phyloP scores from a whole-genome alignment of 2,329 filamentous ascomycete species.

The Alternaria gansuensis region DNA sequence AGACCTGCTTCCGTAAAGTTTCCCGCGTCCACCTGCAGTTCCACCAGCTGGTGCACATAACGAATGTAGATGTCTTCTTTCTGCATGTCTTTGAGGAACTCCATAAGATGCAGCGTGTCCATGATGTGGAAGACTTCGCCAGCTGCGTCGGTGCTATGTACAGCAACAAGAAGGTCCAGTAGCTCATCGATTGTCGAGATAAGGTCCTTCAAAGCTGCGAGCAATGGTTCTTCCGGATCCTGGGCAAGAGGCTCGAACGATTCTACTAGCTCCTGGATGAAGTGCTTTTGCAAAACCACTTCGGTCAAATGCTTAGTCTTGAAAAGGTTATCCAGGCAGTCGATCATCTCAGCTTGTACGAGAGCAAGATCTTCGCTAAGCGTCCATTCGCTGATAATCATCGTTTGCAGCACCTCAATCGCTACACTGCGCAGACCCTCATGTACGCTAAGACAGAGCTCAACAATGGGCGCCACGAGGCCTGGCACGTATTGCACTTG shows the following conservation, averaged over 20 bases:
- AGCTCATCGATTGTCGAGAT: slow-evolving; percentile 89
- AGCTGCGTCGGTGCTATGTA: slow-evolving; percentile 77
- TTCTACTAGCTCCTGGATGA: slow-evolving; percentile 83
- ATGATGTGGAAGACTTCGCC: slow-evolving; percentile 84
- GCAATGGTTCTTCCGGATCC: slow-evolving; percentile 75
- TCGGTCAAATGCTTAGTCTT: slow-evolving; percentile 88
- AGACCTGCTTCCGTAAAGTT: slow-evolving; percentile 90
- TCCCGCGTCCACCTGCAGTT: slow-evolving; percentile 75
- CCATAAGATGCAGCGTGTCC: slow-evolving; percentile 90
- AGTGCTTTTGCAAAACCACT: slow-evolving; percentile 89
- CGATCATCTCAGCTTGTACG: slow-evolving; percentile 96
- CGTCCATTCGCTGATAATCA: slow-evolving; percentile 99
- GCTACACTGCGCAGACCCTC: slow-evolving; percentile 89
- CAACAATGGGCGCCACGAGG: slow-evolving; percentile 88
- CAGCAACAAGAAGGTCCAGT: slow-evolving; percentile 86
- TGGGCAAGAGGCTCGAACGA: slow-evolving; percentile 77
- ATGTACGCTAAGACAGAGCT: slow-evolving; percentile 93
- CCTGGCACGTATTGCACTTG: slow-evolving; percentile 98
- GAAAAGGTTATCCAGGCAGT: slow-evolving; percentile 88
- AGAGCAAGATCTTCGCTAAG: slow-evolving; percentile 89
- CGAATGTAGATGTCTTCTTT: slow-evolving; percentile 97
- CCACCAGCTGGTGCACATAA: slow-evolving; percentile 90
- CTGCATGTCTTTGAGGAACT: slow-evolving; percentile 95
- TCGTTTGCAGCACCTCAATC: slow-evolving; percentile 91
- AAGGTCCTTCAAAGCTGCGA: slow-evolving; percentile 77